Evolutionary conservation across 2,329 filamentous ascomycete species (phyloP).

Genomic region (Neophaeococcomyces mojaviensis): DNA sequence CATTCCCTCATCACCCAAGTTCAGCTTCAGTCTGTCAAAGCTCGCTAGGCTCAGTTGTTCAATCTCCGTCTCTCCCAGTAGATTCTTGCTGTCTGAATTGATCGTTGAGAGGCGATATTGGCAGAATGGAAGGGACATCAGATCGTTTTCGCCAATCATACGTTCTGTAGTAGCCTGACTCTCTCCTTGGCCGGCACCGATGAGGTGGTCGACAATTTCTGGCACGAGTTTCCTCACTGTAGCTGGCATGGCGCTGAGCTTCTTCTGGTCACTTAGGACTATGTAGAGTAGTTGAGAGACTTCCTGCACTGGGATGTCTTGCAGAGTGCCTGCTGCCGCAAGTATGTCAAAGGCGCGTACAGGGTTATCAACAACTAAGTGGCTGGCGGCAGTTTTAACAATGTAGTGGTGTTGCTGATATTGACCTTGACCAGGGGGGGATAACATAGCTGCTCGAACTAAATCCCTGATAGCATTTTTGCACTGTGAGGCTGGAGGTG

Average conservation of each 20-base stretch:
- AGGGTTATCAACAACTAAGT: neutral
- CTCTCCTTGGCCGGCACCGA: neutral
- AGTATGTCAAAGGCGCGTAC: conserved; percentile 4
- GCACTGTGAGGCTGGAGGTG: conserved; percentile 1
- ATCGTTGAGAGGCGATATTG: conserved; percentile 31
- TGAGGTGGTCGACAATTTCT: neutral
- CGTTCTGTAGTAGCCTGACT: neutral
- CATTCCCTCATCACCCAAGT: neutral
- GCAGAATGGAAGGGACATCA: conserved; percentile 35
- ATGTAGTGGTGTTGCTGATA: conserved; percentile 1
- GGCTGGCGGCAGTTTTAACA: conserved; percentile 1
- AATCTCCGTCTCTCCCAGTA: conserved; percentile 21
- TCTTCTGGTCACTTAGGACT: conserved; percentile 23
- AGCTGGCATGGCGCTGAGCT: conserved; percentile 31
- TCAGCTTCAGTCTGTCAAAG: conserved; percentile 2
- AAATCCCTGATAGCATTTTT: neutral
- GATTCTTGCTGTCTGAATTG: conserved; percentile 29
- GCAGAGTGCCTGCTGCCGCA: neutral
- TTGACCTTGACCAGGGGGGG: neutral
- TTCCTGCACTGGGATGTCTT: neutral
- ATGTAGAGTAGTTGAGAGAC: neutral
- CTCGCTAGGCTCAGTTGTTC: conserved; percentile 20
- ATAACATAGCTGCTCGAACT: neutral
- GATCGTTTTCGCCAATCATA: neutral
- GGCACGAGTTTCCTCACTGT: conserved; percentile 19